Base-by-base conservation (phyloP, 805 yeast species). In the Lachancea waltii region DNA sequence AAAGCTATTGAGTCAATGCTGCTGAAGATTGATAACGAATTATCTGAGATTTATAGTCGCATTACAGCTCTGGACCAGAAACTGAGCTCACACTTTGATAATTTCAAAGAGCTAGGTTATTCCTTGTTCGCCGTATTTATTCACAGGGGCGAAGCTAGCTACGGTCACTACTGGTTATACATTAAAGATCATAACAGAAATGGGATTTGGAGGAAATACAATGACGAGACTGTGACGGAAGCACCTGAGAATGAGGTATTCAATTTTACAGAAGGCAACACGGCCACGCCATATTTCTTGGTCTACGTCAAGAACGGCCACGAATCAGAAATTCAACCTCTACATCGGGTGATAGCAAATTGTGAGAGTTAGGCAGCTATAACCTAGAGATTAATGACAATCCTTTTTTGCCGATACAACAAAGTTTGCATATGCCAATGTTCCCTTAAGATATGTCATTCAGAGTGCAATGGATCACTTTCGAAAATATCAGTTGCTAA, bases 101-200 rank as follows among this genome's bases (percentile, higher is more conserved):
- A 68, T 6, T 74, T 82, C 62, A 72, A 69, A 35, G 62, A 69
- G 34, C 70, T 80, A 20, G 95, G 89, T 0, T 92, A 90, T 60
- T 71, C 84, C 0, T 69, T 92, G 9, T 90, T 89, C 64, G 95
- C 97, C 0, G 79, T 90, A 5, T 92, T 92, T 55, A 86, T 92
- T 33, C 98, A 92, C 59, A 69, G 96, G 35, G 98, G 98, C 5
- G 94, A 87, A 52, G 97, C 96, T 0, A 79, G 86, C 36, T 90
- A 85, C 54, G 98, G 98, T 2, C 98, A 92, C 61, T 92, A 92
- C 60, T 92, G 97, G 97, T 75, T 90, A 13, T 92, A 90, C 56
- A 89, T 92, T 45, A 77, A 75, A 42, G 97, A 92, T 60, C 75
- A 78, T 3, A 71, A 71, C 45, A 68, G 70, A 14, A 71, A 74